Evolutionary conservation across 192 early-diverging fungal species (phyloP), one percentile per base, ranked within the genome.

Genomic region (Dissophora ornata): DNA sequence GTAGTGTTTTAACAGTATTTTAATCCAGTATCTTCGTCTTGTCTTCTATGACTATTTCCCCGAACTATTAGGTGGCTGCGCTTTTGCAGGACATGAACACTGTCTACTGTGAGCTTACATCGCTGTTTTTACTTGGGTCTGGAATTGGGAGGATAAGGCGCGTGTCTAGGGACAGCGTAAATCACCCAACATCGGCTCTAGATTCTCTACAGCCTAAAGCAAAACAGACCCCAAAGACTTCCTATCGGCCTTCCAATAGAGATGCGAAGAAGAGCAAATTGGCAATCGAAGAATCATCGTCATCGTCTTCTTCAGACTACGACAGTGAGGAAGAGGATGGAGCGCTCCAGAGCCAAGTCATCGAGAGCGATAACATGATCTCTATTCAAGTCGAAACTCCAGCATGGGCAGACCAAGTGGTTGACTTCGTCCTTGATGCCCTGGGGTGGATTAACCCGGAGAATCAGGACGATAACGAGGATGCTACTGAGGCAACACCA

Each of bases 21-120:
- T n/a, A n/a, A n/a, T n/a, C n/a, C n/a, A n/a, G n/a, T n/a, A n/a
- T n/a, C n/a, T n/a, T n/a, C n/a, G n/a, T n/a, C n/a, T n/a, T n/a
- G n/a, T n/a, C n/a, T n/a, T n/a, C n/a, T n/a, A n/a, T n/a, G n/a
- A n/a, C n/a, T n/a, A n/a, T n/a, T n/a, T n/a, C n/a, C n/a, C n/a
- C n/a, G n/a, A n/a, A n/a, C n/a, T n/a, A n/a, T n/a, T 58, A 91
- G 90, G 84, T 85, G 4, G 82, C 88, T 22, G 40, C 58, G 8
- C 55, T 82, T 10, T 56, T 90, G 28, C 83, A 85, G 67, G 86
- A 89, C 32, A 92, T 91, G 91, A 92, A 91, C 50, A 87, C 89
- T 19, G 83, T 84, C 12, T 83, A 87, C 28, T 90, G 91, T 53
- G 90, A 92, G 63, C 54, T 91, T 34, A 83, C 86, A 2, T 87